phyloP scores from a whole-genome alignment of 192 early-diverging fungal genomes.

The Backusella psychrophila region DNA sequence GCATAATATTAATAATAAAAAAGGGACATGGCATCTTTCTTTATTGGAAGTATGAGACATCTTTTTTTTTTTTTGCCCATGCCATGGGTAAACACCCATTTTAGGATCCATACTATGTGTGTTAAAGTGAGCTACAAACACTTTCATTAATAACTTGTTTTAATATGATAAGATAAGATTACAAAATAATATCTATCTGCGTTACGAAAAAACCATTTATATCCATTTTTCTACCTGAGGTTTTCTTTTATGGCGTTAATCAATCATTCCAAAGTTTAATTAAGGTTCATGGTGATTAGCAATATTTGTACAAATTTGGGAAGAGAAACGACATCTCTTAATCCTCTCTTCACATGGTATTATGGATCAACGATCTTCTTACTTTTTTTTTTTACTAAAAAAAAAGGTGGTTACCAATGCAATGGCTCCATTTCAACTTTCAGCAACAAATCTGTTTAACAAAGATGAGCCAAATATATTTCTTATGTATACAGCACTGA shows the following conservation, averaged over 20 bases:
- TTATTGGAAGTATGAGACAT: not conserved
- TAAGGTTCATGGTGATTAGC: not conserved
- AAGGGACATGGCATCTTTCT: not conserved
- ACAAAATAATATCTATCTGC: too few species aligned
- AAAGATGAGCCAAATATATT: too few species aligned
- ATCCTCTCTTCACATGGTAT: too few species aligned
- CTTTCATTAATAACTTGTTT: not conserved
- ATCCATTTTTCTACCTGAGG: not conserved
- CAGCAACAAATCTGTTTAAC: too few species aligned
- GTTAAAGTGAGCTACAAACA: not conserved
- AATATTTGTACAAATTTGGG: not conserved
- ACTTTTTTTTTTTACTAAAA: too few species aligned
- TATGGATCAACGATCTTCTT: too few species aligned
- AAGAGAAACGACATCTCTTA: not conserved
- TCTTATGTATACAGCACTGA: too few species aligned
- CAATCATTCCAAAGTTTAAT: not conserved
- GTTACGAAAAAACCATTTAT: not conserved
- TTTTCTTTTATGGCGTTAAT: not conserved
- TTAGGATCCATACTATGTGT: not conserved
- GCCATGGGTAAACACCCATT: not conserved
- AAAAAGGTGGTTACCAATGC: too few species aligned
- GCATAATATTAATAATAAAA: not conserved
- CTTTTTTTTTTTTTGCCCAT: not conserved
- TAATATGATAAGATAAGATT: not conserved
- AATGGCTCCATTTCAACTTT: too few species aligned